Percentiles rank a stretch among this genome's conserved stretches.
Evolutionary conservation across 1,284 basidiomycete species (phyloP).

Genomic region (Ustilago crameri): DNA sequence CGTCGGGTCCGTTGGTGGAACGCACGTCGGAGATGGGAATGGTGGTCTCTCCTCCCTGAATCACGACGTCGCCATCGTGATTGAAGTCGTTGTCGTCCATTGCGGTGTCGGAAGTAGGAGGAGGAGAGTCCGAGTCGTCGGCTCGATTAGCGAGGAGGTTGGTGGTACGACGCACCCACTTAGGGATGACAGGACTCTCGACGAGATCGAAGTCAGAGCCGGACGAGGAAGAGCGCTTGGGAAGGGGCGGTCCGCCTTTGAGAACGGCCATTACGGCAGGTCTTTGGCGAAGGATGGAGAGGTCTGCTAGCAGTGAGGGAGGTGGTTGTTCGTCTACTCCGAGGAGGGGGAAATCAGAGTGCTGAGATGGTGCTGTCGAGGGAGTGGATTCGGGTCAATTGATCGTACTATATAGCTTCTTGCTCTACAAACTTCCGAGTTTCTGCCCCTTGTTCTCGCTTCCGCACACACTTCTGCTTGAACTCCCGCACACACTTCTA

Average conservation of each 20-base stretch:
- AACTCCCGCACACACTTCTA: too few relatives aligned
- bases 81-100: conserved; percentile 2
- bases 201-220: background rate
- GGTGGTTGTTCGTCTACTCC: too few relatives aligned
- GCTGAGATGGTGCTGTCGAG: too few relatives aligned
- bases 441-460: too few relatives aligned
- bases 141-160: conserved; percentile 18
- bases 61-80: background rate
- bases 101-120: conserved; percentile 1
- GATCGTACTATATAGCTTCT: too few relatives aligned
- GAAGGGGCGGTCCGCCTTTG: conserved; percentile 30
- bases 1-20: conserved; percentile 7
- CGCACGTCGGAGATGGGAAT: conserved; percentile 16
- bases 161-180: conserved; percentile 16
- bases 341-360: too few relatives aligned
- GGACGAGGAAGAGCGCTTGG: conserved; percentile 13
- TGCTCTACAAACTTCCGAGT: too few relatives aligned
- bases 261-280: conserved; percentile 12
- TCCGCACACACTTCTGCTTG: too few relatives aligned
- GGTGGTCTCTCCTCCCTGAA: background rate
- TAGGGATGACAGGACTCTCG: background rate
- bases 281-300: too few relatives aligned
- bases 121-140: conserved; percentile 2
- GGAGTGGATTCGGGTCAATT: too few relatives aligned
- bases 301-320: too few relatives aligned